phyloP scores from a whole-genome alignment of 2,329 filamentous ascomycete genomes.

The Myotisia sp. region DNA sequence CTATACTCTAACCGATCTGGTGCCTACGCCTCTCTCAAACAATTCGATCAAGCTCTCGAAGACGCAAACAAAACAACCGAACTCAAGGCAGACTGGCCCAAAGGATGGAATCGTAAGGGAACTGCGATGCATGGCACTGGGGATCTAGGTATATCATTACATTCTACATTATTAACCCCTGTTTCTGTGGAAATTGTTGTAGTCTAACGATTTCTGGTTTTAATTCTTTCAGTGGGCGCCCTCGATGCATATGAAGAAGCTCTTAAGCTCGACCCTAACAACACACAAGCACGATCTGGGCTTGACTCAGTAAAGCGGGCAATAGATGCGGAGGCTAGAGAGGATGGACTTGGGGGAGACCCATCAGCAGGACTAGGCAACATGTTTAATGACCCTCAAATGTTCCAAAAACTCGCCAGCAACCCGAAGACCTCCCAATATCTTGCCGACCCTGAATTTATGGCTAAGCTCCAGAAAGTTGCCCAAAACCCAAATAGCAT shows the following conservation, averaged over 20 bases:
- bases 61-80: constrained; percentile 90
- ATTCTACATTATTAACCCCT: neutral
- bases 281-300: constrained; percentile 83
- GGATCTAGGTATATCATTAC: constrained; percentile 51
- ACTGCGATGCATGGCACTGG: constrained; percentile 77
- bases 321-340: constrained; percentile 60
- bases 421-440: constrained; percentile 85
- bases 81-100: constrained; percentile 95
- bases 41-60: constrained; percentile 69
- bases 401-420: constrained; percentile 75
- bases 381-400: constrained; percentile 87
- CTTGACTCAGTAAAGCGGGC: constrained; percentile 73
- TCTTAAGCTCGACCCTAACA: constrained; percentile 81
- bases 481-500: constrained; percentile 67
- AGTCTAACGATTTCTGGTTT: neutral
- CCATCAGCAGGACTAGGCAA: constrained; percentile 64
- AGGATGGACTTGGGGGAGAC: constrained; percentile 48
- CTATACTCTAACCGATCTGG: constrained; percentile 95
- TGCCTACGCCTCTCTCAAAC: constrained; percentile 71
- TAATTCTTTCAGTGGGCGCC: constrained; percentile 47
- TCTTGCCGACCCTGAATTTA: constrained; percentile 73
- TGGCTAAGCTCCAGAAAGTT: constrained; percentile 72
- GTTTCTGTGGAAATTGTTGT: constrained; percentile 12
- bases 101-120: constrained; percentile 89
- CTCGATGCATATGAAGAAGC: constrained; percentile 86